Evolutionary conservation across 345 rosid species (phyloP).

Genomic region (Carallia pectinifolia): DNA sequence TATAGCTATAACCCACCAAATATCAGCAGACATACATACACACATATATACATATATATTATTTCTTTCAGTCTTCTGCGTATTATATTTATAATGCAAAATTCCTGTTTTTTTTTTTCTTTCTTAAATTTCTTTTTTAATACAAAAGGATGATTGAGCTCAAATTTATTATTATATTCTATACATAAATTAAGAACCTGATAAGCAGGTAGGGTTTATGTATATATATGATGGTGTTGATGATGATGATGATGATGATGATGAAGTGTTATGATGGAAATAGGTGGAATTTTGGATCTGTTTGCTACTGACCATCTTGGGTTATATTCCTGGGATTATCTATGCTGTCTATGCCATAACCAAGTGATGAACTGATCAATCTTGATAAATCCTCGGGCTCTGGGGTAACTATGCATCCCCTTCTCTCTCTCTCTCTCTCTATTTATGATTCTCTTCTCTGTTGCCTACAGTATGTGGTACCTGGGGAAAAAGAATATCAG

Average conservation of each 20-base stretch:
- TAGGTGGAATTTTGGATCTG: conserved; percentile 40
- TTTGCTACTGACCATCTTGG: conserved; percentile 59
- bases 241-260: not conserved
- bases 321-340: conserved; percentile 78
- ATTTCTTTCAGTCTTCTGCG: too few relatives aligned
- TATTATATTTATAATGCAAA: too few relatives aligned
- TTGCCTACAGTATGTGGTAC: not conserved
- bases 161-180: too few relatives aligned
- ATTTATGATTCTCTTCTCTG: not conserved
- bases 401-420: not conserved
- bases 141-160: too few relatives aligned
- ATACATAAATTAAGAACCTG: too few relatives aligned
- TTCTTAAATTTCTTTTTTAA: too few relatives aligned
- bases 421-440: not conserved
- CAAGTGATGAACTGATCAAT: not conserved
- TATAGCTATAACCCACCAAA: too few relatives aligned
- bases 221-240: not conserved
- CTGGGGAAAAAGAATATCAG: not conserved
- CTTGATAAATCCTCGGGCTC: too few relatives aligned
- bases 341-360: conserved; percentile 73
- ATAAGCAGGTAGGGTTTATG: too few relatives aligned
- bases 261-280: not conserved
- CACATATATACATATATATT: too few relatives aligned
- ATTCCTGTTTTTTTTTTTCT: too few relatives aligned
- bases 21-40: too few relatives aligned